These are phyloP conservation scores for Musa beccarii DNA, from an alignment of 176 grass and related monocot species.

Conservation along the genomic window DNA sequence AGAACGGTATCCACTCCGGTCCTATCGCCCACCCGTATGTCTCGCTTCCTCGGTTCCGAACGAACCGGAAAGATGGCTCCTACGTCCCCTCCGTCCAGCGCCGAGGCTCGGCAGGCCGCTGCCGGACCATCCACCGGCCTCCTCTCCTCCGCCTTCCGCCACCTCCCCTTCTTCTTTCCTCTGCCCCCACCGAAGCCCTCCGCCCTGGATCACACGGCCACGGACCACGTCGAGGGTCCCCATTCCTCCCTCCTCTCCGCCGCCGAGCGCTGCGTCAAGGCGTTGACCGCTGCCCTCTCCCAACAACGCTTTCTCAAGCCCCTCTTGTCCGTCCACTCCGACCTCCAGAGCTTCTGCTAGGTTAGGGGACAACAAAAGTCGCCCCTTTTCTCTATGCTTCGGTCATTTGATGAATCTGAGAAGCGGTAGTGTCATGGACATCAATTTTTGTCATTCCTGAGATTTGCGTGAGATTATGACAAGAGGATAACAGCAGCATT, in stretches of 20 bases:
- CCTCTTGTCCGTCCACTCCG: constrained; percentile 39
- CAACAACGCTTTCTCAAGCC: constrained; percentile 56
- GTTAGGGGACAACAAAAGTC: constrained; percentile 16
- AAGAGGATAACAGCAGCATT: background rate
- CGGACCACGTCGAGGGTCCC: background rate
- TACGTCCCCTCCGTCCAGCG: constrained; percentile 20
- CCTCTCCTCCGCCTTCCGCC: constrained; percentile 30
- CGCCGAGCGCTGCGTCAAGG: constrained; percentile 34
- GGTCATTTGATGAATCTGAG: background rate
- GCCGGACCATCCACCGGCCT: constrained; percentile 39
- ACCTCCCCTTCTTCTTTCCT: constrained; percentile 29
- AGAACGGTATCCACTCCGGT: background rate
- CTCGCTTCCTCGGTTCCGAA: background rate
- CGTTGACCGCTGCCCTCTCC: constrained; percentile 41
- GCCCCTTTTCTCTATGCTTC: background rate
- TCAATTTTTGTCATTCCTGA: background rate
- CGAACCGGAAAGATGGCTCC: constrained; percentile 24
- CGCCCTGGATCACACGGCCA: constrained; percentile 4
- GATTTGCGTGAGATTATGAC: background rate
- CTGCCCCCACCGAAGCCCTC: background rate
- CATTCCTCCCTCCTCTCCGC: constrained; percentile 16
- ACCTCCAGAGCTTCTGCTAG: constrained; percentile 67
- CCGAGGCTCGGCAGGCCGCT: constrained; percentile 22
- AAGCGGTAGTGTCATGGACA: background rate
- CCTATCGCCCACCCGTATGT: background rate